Conservation (phyloP, 495 filamentous ascomycete species). For the Penicillium coffeae region DNA sequence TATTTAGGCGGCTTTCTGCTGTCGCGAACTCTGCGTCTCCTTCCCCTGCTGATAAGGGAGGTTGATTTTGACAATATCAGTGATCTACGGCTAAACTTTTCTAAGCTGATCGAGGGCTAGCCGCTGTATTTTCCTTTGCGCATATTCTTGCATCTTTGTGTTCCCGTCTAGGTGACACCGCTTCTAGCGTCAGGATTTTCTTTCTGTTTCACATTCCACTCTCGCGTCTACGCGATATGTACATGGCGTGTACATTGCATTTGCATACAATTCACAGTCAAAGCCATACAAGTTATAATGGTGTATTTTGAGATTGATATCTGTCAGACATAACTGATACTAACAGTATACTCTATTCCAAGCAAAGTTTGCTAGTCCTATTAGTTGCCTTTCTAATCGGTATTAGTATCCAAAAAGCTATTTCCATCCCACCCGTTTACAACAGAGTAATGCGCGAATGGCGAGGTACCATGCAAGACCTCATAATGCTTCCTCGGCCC, state of each 20-base stretch:
- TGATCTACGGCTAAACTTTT: background rate
- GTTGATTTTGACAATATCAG: too few relatives aligned
- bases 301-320: too few relatives aligned
- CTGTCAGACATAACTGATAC: too few relatives aligned
- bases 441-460: conserved; percentile 16
- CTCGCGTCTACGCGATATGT: conserved; percentile 8
- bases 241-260: conserved; percentile 23
- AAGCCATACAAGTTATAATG: too few relatives aligned
- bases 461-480: conserved; percentile 11
- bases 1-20: conserved; percentile 14
- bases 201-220: conserved; percentile 1
- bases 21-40: background rate
- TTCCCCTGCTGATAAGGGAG: too few relatives aligned
- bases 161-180: background rate
- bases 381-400: too few relatives aligned
- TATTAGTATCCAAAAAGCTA: conserved; percentile 19
- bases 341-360: too few relatives aligned
- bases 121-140: background rate
- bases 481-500: conserved; percentile 12
- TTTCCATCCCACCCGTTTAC: conserved; percentile 14
- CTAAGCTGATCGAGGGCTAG: background rate
- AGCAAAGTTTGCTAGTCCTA: too few relatives aligned
- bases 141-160: background rate
- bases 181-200: background rate
- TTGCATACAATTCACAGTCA: conserved; percentile 10